Evolutionary conservation across 768 basidiomycete species (phyloP).

Genomic region (Tricholoma terreum): DNA sequence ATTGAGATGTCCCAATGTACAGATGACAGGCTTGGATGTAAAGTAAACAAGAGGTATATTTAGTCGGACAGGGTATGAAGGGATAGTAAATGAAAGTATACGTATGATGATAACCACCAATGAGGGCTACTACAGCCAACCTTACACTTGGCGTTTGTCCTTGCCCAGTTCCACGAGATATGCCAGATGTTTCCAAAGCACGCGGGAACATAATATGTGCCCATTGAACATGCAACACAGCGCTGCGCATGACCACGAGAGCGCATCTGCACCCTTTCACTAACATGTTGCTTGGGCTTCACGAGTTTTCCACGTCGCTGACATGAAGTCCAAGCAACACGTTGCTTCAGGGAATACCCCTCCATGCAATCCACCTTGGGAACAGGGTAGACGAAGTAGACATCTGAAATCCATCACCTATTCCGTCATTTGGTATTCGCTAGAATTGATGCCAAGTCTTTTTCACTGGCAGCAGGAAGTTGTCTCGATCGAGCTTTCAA

Average conservation of each 20-base stretch:
- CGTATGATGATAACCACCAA: not conserved
- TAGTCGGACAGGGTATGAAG: not conserved
- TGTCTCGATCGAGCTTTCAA: constrained; percentile 87
- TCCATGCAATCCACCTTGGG: not conserved
- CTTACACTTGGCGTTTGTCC: not conserved
- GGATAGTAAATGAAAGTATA: not conserved
- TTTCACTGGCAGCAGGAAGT: constrained; percentile 81
- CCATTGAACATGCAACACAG: not conserved
- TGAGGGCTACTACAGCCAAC: not conserved
- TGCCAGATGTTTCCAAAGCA: not conserved
- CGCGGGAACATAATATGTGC: not conserved
- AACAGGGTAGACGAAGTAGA: not conserved
- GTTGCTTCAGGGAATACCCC: not conserved
- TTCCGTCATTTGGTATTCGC: constrained; percentile 13
- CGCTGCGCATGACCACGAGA: not conserved
- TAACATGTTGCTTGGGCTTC: not conserved
- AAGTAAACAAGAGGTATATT: not conserved
- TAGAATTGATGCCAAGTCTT: constrained; percentile 75
- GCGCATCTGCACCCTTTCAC: constrained; percentile 1
- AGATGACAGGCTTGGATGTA: no score
- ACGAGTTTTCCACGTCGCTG: not conserved
- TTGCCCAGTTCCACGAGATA: not conserved
- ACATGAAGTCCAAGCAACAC: constrained; percentile 1
- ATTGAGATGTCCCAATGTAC: no score
- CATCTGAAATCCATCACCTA: not conserved